These are phyloP conservation scores for Aspergillus sp. DNA, from an alignment of 2,329 filamentous ascomycete genomes.

Conservation along the genomic window DNA sequence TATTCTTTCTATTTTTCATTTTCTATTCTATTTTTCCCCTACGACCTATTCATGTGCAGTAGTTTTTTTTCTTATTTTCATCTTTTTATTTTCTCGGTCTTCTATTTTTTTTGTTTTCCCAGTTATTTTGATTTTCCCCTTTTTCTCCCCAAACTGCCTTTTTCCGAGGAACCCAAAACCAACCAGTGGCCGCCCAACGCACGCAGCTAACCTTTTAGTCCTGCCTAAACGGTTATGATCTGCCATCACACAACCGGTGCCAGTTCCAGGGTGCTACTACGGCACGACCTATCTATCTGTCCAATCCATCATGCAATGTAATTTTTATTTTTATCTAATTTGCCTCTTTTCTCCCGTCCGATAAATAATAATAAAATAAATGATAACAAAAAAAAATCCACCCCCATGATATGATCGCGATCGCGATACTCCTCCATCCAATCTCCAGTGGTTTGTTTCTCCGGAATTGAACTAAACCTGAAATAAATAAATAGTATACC, in stretches of 20 bases:
- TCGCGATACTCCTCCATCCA: no score
- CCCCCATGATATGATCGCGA: no score
- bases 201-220: slow-evolving; percentile 16
- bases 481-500: no score
- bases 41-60: not conserved
- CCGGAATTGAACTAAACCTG: no score
- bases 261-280: not conserved
- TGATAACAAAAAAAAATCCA: no score
- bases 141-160: not conserved
- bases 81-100: not conserved
- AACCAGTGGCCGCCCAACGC: not conserved
- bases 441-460: no score
- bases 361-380: no score
- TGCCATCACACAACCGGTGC: slow-evolving; percentile 15
- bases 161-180: not conserved
- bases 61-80: not conserved
- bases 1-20: not conserved
- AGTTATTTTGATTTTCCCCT: slow-evolving; percentile 1
- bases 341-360: not conserved
- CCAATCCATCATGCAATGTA: not conserved
- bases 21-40: slow-evolving; percentile 1
- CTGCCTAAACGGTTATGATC: slow-evolving; percentile 19
- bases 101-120: not conserved
- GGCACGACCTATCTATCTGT: not conserved
- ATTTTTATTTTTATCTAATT: not conserved